These are phyloP conservation scores for Colletotrichum sp. DNA, from an alignment of 2,329 filamentous ascomycete species.

Conservation along the genomic window DNA sequence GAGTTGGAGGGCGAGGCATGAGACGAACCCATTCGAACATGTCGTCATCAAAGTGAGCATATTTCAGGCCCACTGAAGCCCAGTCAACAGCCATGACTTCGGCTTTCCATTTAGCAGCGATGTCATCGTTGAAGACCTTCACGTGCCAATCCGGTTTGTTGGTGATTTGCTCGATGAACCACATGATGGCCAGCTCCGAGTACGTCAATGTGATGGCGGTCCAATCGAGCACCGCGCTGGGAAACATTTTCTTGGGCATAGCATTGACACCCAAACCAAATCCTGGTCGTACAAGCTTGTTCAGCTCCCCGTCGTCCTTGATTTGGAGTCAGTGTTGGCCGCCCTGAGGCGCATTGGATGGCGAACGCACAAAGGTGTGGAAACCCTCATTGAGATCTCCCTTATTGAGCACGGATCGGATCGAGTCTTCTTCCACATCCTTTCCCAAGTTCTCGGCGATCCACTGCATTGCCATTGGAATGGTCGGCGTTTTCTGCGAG, in stretches of 20 bases:
- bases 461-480: neutral
- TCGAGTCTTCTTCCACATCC: neutral
- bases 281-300: neutral
- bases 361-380: neutral
- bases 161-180: constrained; percentile 30
- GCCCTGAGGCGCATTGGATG: neutral
- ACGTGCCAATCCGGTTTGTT: constrained; percentile 31
- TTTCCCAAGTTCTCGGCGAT: neutral
- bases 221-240: neutral
- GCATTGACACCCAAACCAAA: neutral
- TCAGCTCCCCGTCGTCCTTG: constrained; percentile 5
- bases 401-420: neutral
- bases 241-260: neutral
- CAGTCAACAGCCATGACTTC: constrained; percentile 32
- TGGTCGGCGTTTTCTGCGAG: neutral
- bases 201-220: constrained; percentile 3
- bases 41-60: constrained; percentile 30
- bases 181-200: constrained; percentile 27
- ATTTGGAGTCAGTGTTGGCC: neutral
- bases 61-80: constrained; percentile 19
- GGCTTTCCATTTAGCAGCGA: constrained; percentile 28
- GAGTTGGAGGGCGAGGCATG: neutral
- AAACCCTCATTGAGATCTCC: neutral
- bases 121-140: constrained; percentile 28
- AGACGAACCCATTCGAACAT: constrained; percentile 35